phyloP scores from a whole-genome alignment of 2,329 filamentous ascomycete species.

The Juglanconis oblonga region DNA sequence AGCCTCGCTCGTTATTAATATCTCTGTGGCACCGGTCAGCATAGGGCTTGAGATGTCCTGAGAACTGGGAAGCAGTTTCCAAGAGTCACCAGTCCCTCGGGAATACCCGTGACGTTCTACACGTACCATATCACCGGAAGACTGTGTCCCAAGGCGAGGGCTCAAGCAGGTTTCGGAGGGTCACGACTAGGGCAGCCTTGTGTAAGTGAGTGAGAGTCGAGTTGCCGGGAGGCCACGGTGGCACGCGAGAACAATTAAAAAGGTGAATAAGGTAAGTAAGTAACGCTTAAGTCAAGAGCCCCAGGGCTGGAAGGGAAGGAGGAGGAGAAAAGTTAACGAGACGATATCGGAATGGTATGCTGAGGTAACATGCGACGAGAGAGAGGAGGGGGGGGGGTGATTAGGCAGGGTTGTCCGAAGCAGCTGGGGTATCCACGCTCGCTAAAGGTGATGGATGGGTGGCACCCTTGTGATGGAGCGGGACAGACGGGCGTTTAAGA shows the following conservation, averaged over 20 bases:
- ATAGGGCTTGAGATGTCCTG: background rate
- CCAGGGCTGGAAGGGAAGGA: constrained; percentile 2
- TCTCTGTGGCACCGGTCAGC: constrained; percentile 7
- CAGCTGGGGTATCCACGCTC: constrained; percentile 16
- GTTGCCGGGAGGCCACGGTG: constrained; percentile 9
- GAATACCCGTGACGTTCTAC: background rate
- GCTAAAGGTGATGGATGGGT: constrained; percentile 18
- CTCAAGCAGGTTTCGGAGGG: constrained; percentile 17
- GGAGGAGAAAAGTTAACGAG: constrained; percentile 13
- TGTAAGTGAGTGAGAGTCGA: constrained; percentile 6
- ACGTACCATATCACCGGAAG: constrained; percentile 8
- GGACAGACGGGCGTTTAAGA: constrained; percentile 15
- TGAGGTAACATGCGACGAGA: constrained; percentile 14
- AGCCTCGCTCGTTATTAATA: constrained; percentile 18
- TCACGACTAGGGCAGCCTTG: constrained; percentile 16
- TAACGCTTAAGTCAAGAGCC: background rate
- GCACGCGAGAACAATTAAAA: constrained; percentile 6
- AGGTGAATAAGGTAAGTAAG: background rate
- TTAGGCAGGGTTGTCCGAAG: constrained; percentile 13
- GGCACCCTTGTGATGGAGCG: constrained; percentile 15
- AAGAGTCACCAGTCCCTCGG: background rate
- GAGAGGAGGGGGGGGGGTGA: constrained; percentile 8
- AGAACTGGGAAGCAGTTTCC: too few relatives aligned
- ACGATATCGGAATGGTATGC: constrained; percentile 17
- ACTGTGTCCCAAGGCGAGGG: background rate